Conservation (phyloP, 2,329 filamentous ascomycete genomes). For the Orbilia oligospora region DNA sequence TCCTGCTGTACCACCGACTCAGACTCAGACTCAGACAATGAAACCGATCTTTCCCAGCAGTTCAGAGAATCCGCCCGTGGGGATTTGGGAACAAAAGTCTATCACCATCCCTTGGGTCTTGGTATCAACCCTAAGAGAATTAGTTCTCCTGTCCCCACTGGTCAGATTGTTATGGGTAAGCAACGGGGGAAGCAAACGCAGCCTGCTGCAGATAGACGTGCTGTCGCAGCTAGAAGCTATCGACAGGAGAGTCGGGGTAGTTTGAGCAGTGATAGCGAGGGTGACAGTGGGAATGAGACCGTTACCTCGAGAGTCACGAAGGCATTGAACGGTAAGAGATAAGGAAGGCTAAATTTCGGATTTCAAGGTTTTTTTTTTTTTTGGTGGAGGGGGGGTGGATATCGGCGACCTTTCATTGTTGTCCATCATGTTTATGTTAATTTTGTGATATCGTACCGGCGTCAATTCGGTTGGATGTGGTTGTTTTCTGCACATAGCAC, state of each 20-base stretch:
- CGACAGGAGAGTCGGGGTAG: constrained; percentile 55
- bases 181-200: constrained; percentile 44
- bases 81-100: constrained; percentile 56
- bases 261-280: constrained; percentile 58
- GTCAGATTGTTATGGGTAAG: constrained; percentile 47
- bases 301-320: constrained; percentile 55
- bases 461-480: constrained; percentile 41
- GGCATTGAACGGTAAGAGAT: constrained; percentile 45
- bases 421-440: background rate
- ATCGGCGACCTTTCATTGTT: background rate
- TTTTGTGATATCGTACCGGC: constrained; percentile 3
- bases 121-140: constrained; percentile 51
- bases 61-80: constrained; percentile 56
- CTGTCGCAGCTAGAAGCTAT: constrained; percentile 42
- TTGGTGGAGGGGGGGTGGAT: no score
- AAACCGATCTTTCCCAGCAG: constrained; percentile 42
- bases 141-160: constrained; percentile 51
- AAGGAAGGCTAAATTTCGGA: background rate
- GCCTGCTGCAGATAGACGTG: constrained; percentile 35
- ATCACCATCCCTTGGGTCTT: constrained; percentile 44
- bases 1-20: constrained; percentile 59
- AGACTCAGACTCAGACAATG: constrained; percentile 45
- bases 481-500: constrained; percentile 1
- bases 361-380: background rate
- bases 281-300: constrained; percentile 50